phyloP scores from a whole-genome alignment of 2,329 filamentous ascomycete species.

The Sporothrix schenckii region DNA sequence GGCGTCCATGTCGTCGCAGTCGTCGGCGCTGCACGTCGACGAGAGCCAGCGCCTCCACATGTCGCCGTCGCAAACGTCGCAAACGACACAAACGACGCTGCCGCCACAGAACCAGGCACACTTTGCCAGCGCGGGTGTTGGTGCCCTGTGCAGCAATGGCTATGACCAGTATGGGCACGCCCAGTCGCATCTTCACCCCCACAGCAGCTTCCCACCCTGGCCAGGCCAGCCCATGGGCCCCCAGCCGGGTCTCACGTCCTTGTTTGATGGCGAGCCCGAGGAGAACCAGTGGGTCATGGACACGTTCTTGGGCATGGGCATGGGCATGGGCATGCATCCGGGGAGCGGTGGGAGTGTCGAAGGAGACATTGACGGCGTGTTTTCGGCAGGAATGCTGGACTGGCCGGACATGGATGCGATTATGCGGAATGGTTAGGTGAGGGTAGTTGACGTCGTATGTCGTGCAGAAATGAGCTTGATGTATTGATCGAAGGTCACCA shows the following conservation, averaged over 20 bases:
- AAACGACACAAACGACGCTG: not conserved
- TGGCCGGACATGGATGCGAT: conserved; percentile 21
- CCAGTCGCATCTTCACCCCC: not conserved
- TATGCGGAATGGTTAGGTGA: conserved; percentile 9
- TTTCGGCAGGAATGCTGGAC: not conserved
- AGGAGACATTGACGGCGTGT: conserved; percentile 9
- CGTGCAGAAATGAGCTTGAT: too few relatives aligned
- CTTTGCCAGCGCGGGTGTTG: not conserved
- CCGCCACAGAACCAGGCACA: not conserved
- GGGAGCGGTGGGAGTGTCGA: not conserved
- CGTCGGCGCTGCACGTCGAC: not conserved
- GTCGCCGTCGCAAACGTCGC: not conserved
- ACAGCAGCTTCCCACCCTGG: not conserved
- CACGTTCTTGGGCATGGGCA: conserved; percentile 18
- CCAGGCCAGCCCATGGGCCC: not conserved
- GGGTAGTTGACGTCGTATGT: too few relatives aligned
- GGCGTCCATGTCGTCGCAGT: not conserved
- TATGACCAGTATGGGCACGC: not conserved
- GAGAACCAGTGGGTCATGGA: conserved; percentile 30
- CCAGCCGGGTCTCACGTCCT: conserved; percentile 10
- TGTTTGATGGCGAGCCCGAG: conserved; percentile 26
- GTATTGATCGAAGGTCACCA: too few relatives aligned
- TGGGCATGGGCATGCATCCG: not conserved
- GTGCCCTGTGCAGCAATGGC: not conserved
- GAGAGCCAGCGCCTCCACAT: not conserved